Evolutionary conservation across 768 basidiomycete species (phyloP).

Genomic region (Naematelia aurantialba): DNA sequence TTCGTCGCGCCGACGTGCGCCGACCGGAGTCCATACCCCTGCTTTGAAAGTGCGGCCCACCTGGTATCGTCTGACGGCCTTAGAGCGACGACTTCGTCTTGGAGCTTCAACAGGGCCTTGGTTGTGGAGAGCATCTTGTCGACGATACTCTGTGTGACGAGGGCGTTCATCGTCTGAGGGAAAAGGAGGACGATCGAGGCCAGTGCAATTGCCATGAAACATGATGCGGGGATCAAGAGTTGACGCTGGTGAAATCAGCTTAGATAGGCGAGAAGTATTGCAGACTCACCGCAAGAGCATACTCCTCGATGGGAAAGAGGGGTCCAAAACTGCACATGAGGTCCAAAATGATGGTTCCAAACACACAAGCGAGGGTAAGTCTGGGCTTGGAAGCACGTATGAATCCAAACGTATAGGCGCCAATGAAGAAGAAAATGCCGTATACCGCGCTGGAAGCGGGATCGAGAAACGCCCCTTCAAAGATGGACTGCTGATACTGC

Average conservation of each 20-base stretch:
- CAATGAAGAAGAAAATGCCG: slow-evolving; percentile 57
- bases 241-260: slow-evolving; percentile 27
- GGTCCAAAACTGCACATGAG: slow-evolving; percentile 52
- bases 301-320: slow-evolving; percentile 56
- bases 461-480: slow-evolving; percentile 58
- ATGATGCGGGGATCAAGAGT: slow-evolving; percentile 54
- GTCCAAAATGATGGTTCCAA: slow-evolving; percentile 56
- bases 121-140: slow-evolving; percentile 41
- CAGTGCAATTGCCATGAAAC: slow-evolving; percentile 57
- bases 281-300: slow-evolving; percentile 51
- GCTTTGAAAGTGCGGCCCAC: slow-evolving; percentile 31
- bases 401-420: slow-evolving; percentile 54
- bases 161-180: slow-evolving; percentile 57
- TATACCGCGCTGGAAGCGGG: slow-evolving; percentile 55
- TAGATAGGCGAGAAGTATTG: not conserved
- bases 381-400: slow-evolving; percentile 56
- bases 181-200: slow-evolving; percentile 56
- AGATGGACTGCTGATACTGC: slow-evolving; percentile 50
- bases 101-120: slow-evolving; percentile 31
- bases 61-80: slow-evolving; percentile 24
- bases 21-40: slow-evolving; percentile 24
- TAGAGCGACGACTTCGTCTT: slow-evolving; percentile 35
- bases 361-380: slow-evolving; percentile 55
- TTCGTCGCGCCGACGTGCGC: slow-evolving; percentile 31
- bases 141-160: slow-evolving; percentile 32